These are phyloP conservation scores for Fragilaria crotonensis DNA, from an alignment of 108 stramenopile species.

Conservation along the genomic window DNA sequence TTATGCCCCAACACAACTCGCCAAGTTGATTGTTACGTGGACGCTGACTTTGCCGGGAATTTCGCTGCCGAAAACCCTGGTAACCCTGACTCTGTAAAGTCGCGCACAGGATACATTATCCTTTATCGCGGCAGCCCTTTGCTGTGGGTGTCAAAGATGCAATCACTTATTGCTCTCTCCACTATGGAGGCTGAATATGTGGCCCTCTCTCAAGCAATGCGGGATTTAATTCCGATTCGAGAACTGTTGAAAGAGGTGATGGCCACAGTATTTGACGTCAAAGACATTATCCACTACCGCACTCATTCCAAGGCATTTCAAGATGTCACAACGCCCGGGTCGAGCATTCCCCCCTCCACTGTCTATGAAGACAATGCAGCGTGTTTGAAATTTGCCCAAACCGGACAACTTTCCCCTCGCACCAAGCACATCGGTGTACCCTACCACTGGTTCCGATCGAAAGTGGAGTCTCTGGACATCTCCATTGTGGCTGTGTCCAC, in stretches of 20 bases:
- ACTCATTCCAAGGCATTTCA: too few species aligned
- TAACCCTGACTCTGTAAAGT: conserved; percentile 20
- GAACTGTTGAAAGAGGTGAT: too few species aligned
- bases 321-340: too few species aligned
- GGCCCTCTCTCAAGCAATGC: too few species aligned
- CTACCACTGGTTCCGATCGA: conserved; percentile 23
- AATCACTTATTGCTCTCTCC: conserved; percentile 24
- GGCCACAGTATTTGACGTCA: too few species aligned
- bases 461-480: not conserved
- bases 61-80: conserved; percentile 21
- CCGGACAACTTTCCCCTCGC: conserved; percentile 7
- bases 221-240: too few species aligned
- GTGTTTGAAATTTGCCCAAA: conserved; percentile 4
- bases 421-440: conserved; percentile 20
- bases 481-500: conserved; percentile 3
- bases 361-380: conserved; percentile 28
- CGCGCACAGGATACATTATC: conserved; percentile 41
- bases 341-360: conserved; percentile 12
- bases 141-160: conserved; percentile 31
- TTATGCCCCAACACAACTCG: conserved; percentile 8
- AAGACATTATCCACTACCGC: too few species aligned
- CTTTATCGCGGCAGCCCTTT: conserved; percentile 20
- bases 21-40: conserved; percentile 22
- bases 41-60: conserved; percentile 22
- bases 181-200: too few species aligned